These are phyloP conservation scores for Alternaria arborescens DNA, from an alignment of 2,329 filamentous ascomycete genomes.

Conservation along the genomic window DNA sequence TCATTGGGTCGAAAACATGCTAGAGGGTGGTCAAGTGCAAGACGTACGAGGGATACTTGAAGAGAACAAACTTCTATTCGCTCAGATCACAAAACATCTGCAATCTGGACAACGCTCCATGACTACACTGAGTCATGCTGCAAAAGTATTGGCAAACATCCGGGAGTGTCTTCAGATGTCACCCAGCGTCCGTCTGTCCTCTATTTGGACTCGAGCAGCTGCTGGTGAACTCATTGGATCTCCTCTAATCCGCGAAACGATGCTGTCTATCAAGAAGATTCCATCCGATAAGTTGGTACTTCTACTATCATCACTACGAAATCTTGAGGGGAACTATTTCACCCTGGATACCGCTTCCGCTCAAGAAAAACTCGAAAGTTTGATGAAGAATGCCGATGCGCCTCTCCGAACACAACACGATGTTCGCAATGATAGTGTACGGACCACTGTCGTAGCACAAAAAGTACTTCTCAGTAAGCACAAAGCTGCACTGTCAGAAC, in stretches of 20 bases:
- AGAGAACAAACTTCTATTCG: slow-evolving; percentile 65
- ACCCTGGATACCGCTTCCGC: slow-evolving; percentile 30
- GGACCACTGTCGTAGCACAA: slow-evolving; percentile 82
- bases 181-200: slow-evolving; percentile 50
- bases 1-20: slow-evolving; percentile 49
- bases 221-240: slow-evolving; percentile 63
- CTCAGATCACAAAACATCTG: slow-evolving; percentile 51
- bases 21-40: slow-evolving; percentile 51
- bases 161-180: slow-evolving; percentile 51
- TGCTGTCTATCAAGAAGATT: slow-evolving; percentile 68
- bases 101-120: slow-evolving; percentile 52
- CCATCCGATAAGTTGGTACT: slow-evolving; percentile 62
- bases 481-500: slow-evolving; percentile 72
- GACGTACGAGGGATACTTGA: slow-evolving; percentile 65
- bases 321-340: slow-evolving; percentile 24
- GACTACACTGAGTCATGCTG: slow-evolving; percentile 51
- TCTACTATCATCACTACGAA: slow-evolving; percentile 52
- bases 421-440: slow-evolving; percentile 71
- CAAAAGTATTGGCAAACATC: slow-evolving; percentile 47
- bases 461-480: slow-evolving; percentile 82
- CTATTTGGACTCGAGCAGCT: slow-evolving; percentile 69
- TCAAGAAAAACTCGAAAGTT: slow-evolving; percentile 47
- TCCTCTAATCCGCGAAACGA: slow-evolving; percentile 61
- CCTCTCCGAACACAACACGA: slow-evolving; percentile 78
- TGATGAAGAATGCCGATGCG: slow-evolving; percentile 35